phyloP scores from a whole-genome alignment of 2,329 filamentous ascomycete genomes.

The Pyrenochaeta sp. region DNA sequence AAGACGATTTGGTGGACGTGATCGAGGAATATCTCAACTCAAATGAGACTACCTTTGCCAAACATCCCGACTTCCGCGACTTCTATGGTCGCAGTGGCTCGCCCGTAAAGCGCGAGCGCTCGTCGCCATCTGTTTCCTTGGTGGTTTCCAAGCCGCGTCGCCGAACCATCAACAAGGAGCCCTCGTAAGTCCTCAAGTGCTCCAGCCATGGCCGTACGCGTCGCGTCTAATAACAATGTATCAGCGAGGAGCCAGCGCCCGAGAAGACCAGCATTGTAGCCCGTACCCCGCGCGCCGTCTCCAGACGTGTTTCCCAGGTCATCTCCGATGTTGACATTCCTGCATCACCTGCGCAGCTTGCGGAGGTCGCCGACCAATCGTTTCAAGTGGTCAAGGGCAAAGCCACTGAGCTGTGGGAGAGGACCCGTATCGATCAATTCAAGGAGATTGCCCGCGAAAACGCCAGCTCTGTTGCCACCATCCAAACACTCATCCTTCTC shows the following conservation, averaged over 20 bases:
- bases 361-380: conserved; percentile 69
- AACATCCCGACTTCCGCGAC: conserved; percentile 70
- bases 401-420: conserved; percentile 68
- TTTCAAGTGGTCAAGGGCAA: conserved; percentile 74
- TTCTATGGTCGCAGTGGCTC: conserved; percentile 76
- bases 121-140: conserved; percentile 45
- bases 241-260: conserved; percentile 52
- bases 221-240: conserved; percentile 29
- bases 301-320: conserved; percentile 63
- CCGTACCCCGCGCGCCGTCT: conserved; percentile 45
- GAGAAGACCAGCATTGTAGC: conserved; percentile 52
- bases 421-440: conserved; percentile 71
- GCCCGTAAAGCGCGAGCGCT: conserved; percentile 58
- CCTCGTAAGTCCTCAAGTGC: conserved; percentile 33
- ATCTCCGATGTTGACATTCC: conserved; percentile 67
- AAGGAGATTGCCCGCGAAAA: conserved; percentile 72
- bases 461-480: conserved; percentile 70
- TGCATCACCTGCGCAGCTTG: conserved; percentile 71
- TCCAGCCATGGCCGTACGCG: conserved; percentile 35
- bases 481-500: conserved; percentile 53
- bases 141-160: conserved; percentile 40
- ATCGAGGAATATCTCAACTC: conserved; percentile 54
- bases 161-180: conserved; percentile 43
- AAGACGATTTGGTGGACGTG: conserved; percentile 74
- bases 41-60: conserved; percentile 70